Conservation (phyloP, 2,329 filamentous ascomycete genomes). For the Penicillium sp. region DNA sequence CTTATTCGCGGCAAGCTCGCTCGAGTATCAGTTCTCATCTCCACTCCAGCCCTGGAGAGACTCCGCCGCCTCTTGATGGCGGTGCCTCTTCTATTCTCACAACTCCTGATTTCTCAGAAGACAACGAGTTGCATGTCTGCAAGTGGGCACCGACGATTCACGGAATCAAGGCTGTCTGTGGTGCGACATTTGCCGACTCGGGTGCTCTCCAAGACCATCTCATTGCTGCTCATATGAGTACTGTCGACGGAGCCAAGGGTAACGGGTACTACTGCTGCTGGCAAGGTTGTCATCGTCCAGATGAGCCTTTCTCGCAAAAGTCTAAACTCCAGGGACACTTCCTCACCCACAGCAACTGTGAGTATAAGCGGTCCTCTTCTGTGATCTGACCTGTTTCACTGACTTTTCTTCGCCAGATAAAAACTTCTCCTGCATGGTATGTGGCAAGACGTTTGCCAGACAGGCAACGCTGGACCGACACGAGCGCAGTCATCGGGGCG, state of each 20-base stretch:
- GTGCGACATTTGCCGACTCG: slow-evolving; percentile 37
- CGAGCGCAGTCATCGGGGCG: slow-evolving; percentile 47
- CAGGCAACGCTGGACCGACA: slow-evolving; percentile 48
- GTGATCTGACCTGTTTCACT: background rate
- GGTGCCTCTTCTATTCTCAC: slow-evolving; percentile 39
- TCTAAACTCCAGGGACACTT: slow-evolving; percentile 49
- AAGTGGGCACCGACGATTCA: slow-evolving; percentile 35
- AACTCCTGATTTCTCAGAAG: slow-evolving; percentile 36
- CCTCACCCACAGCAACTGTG: slow-evolving; percentile 48
- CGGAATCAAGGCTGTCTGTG: slow-evolving; percentile 35
- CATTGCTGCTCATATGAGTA: slow-evolving; percentile 38
- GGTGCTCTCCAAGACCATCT: slow-evolving; percentile 45
- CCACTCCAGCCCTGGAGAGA: slow-evolving; percentile 39
- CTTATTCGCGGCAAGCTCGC: slow-evolving; percentile 39
- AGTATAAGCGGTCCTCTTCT: background rate
- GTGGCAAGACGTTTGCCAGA: slow-evolving; percentile 45
- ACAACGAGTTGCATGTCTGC: slow-evolving; percentile 40
- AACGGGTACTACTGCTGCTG: slow-evolving; percentile 49
- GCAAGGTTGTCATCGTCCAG: slow-evolving; percentile 45
- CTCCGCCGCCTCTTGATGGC: slow-evolving; percentile 38
- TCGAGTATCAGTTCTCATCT: slow-evolving; percentile 42
- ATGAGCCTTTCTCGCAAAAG: slow-evolving; percentile 49
- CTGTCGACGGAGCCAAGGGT: slow-evolving; percentile 40
- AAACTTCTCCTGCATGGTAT: slow-evolving; percentile 44
- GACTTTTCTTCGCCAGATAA: slow-evolving; percentile 34